These are phyloP conservation scores for Solanum ahanhuiri DNA, from an alignment of 257 asterid species.

Conservation along the genomic window DNA sequence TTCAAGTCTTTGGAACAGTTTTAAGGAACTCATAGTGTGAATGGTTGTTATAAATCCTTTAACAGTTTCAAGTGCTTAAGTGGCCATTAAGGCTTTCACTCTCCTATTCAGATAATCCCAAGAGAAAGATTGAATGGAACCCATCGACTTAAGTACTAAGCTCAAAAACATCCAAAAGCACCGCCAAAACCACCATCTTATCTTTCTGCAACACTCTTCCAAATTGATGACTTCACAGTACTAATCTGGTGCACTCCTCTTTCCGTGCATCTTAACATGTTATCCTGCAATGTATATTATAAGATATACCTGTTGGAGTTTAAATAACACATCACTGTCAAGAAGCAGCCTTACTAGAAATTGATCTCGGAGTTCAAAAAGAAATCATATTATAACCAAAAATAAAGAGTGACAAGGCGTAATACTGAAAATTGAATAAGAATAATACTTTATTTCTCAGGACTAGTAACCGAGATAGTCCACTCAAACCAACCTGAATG, in stretches of 20 bases:
- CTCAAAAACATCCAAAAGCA: not conserved
- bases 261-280: not conserved
- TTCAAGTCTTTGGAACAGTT: not conserved
- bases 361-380: not conserved
- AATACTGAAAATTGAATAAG: not conserved
- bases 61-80: not conserved
- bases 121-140: not conserved
- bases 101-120: not conserved
- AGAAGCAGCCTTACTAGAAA: not conserved
- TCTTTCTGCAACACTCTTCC: not conserved
- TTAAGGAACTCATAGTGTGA: not conserved
- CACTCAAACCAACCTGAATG: constrained; percentile 43
- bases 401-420: not conserved
- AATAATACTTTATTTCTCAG: not conserved
- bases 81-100: not conserved
- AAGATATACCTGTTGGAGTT: not conserved
- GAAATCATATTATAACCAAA: not conserved
- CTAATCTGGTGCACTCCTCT: not conserved
- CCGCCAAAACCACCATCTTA: not conserved
- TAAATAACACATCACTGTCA: not conserved
- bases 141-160: not conserved
- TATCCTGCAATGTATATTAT: not conserved
- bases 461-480: not conserved
- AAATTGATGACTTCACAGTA: not conserved
- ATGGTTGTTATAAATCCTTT: not conserved